These are phyloP conservation scores for Persicaria tinctoria DNA, from an alignment of 148 eudicot species.

Conservation along the genomic window DNA sequence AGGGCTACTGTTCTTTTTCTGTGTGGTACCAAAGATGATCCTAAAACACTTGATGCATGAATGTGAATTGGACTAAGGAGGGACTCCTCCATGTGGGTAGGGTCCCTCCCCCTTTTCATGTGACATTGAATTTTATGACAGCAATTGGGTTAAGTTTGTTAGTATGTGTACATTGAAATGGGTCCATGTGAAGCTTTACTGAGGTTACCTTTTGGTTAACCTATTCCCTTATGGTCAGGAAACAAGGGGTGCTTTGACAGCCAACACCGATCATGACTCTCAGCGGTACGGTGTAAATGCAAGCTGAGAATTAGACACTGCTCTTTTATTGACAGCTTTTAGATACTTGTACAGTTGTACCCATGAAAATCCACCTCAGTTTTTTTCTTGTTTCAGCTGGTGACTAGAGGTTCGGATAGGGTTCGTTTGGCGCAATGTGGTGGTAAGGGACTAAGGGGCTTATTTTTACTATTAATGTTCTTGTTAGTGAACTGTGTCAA, in stretches of 20 bases:
- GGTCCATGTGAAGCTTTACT: no score
- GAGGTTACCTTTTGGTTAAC: not conserved
- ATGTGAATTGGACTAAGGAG: not conserved
- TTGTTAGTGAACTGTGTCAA: no score
- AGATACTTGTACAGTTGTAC: not conserved
- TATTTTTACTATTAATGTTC: no score
- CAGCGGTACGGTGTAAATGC: slow-evolving; percentile 1
- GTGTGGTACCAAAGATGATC: slow-evolving; percentile 4
- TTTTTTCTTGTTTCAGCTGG: not conserved
- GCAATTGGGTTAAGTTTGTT: no score
- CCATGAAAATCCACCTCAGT: not conserved
- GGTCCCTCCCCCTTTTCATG: not conserved
- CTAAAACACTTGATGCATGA: not conserved
- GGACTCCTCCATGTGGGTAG: not conserved
- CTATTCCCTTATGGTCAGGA: slow-evolving; percentile 9
- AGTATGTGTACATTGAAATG: no score
- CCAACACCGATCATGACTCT: slow-evolving; percentile 2
- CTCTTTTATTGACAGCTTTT: not conserved
- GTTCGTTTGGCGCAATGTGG: no score
- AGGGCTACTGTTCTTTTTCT: not conserved
- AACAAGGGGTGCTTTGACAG: not conserved
- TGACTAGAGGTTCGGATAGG: no score
- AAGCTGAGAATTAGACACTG: not conserved
- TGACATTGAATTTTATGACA: not conserved
- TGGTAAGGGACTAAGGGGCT: no score